Evolutionary conservation across 345 rosid genomes (phyloP).

Genomic region (Mercurialis annua): DNA sequence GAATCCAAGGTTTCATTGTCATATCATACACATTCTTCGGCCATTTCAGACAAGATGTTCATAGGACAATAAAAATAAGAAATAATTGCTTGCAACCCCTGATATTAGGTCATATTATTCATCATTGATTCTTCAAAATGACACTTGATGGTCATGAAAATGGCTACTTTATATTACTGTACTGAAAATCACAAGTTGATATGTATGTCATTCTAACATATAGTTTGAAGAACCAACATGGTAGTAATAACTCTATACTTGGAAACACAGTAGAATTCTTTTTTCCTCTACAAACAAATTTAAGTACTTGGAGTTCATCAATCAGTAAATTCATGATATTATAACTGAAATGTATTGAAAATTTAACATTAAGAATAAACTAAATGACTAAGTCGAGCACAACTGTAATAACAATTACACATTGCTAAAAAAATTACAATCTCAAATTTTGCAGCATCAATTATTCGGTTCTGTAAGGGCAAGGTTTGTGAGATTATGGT

Average conservation of each 20-base stretch:
- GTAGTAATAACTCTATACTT: not conserved
- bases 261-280: not conserved
- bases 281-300: too few relatives aligned
- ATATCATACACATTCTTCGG: not conserved
- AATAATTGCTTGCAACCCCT: too few relatives aligned
- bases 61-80: not conserved
- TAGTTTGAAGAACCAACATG: not conserved
- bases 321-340: too few relatives aligned
- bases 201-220: not conserved
- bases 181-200: not conserved
- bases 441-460: not conserved
- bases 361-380: not conserved
- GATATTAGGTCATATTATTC: not conserved
- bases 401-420: conserved; percentile 1
- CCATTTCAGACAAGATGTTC: not conserved
- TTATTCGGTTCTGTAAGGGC: not conserved
- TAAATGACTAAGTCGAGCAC: not conserved
- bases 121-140: too few relatives aligned
- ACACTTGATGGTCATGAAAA: too few relatives aligned
- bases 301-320: too few relatives aligned
- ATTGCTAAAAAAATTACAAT: not conserved
- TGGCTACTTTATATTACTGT: not conserved
- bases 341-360: not conserved
- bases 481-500: conserved; percentile 11
- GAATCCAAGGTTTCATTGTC: conserved; percentile 15